Evolutionary conservation across 257 asterid genomes (phyloP).

Genomic region (Solanum piurae): DNA sequence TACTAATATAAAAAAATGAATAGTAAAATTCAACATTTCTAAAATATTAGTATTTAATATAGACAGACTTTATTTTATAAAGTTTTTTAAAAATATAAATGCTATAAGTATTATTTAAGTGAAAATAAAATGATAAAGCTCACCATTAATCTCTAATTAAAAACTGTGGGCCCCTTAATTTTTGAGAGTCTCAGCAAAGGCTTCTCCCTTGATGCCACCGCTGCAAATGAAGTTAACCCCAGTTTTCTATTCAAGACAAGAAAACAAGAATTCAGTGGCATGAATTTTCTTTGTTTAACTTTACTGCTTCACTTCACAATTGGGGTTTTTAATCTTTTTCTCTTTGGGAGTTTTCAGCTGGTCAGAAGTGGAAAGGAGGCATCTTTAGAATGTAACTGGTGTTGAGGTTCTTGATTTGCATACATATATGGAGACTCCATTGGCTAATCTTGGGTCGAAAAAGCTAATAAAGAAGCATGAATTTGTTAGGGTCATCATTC

Average conservation of each 20-base stretch:
- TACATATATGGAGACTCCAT: constrained; percentile 13
- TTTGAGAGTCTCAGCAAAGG: not conserved
- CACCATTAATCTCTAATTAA: too few species aligned
- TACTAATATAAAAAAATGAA: not conserved
- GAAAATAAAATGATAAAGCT: not conserved
- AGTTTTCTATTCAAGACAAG: not conserved
- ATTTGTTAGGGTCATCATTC: constrained; percentile 54
- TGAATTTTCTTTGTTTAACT: not conserved
- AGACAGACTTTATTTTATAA: too few species aligned
- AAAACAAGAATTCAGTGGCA: not conserved
- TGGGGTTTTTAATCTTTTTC: not conserved
- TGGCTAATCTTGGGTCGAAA: constrained; percentile 38
- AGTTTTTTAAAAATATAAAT: too few species aligned
- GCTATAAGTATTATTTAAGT: too few species aligned
- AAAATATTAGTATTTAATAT: too few species aligned
- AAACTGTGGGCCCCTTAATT: not conserved
- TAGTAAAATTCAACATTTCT: too few species aligned
- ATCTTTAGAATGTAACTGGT: not conserved
- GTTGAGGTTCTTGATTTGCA: not conserved
- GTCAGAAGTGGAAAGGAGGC: not conserved
- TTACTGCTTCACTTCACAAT: not conserved
- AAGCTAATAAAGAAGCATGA: constrained; percentile 58
- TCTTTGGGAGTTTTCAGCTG: not conserved
- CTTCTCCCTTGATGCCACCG: not conserved
- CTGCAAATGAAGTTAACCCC: not conserved